Conservation (phyloP, 2,329 filamentous ascomycete species). For the Cladosporium oxysporum region DNA sequence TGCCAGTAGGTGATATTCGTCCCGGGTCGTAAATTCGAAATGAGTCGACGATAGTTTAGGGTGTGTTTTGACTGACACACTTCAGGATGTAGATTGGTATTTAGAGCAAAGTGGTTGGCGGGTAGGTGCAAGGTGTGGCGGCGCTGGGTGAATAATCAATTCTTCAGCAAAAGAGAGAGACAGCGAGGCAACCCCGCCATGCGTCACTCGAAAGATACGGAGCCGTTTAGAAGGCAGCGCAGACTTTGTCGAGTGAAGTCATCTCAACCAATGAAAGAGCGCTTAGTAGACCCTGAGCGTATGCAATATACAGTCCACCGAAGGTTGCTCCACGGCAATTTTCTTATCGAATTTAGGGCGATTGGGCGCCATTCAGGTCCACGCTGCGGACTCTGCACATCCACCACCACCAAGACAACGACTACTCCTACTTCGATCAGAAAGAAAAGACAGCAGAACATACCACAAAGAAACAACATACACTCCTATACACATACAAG, state of each 20-base stretch:
- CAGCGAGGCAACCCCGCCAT: conserved; percentile 2
- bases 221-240: background rate
- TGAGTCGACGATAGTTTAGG: background rate
- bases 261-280: background rate
- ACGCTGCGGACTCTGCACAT: background rate
- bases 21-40: background rate
- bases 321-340: conserved; percentile 1
- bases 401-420: background rate
- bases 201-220: conserved; percentile 14
- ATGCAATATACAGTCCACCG: background rate
- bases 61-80: background rate
- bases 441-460: background rate
- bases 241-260: background rate
- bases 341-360: conserved; percentile 9
- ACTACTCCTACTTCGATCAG: conserved; percentile 10
- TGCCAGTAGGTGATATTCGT: conserved; percentile 4
- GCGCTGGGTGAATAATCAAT: conserved; percentile 14
- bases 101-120: background rate
- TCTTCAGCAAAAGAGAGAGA: conserved; percentile 3
- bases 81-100: background rate
- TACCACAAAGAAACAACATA: background rate
- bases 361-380: conserved; percentile 7
- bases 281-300: background rate
- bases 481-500: background rate
- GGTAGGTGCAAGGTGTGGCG: background rate